Evolutionary conservation across 2,329 filamentous ascomycete genomes (phyloP).

Genomic region (Reticulascus tulasneorum): DNA sequence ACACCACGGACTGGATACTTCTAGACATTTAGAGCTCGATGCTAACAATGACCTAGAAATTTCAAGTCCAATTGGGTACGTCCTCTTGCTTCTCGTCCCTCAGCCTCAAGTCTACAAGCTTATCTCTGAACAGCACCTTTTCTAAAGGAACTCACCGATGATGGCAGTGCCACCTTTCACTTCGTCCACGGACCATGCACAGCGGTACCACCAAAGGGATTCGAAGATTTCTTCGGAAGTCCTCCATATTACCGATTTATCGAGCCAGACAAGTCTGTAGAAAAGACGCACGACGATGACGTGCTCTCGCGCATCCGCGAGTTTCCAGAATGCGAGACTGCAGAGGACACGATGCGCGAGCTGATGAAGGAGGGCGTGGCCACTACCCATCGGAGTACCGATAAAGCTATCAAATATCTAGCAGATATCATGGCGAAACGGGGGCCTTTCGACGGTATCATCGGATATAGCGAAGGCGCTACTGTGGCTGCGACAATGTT

Average conservation of each 20-base stretch:
- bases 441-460: constrained; percentile 47
- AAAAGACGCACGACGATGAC: constrained; percentile 37
- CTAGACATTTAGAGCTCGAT: constrained; percentile 6
- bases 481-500: constrained; percentile 50
- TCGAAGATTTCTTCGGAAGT: constrained; percentile 53
- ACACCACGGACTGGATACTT: constrained; percentile 5
- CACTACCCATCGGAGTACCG: constrained; percentile 33
- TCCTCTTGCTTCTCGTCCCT: constrained; percentile 3
- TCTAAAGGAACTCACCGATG: constrained; percentile 41
- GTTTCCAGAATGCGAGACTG: constrained; percentile 46
- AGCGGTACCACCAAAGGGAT: constrained; percentile 47
- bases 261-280: constrained; percentile 42
- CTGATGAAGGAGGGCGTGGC: constrained; percentile 38
- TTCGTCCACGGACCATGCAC: constrained; percentile 49
- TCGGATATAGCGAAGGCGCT: constrained; percentile 60
- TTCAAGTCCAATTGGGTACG: constrained; percentile 49
- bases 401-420: constrained; percentile 36
- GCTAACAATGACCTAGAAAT: constrained; percentile 38
- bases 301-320: constrained; percentile 49
- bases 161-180: constrained; percentile 43
- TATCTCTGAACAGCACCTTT: constrained; percentile 39
- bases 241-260: constrained; percentile 55
- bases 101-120: constrained; percentile 15
- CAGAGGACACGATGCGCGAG: constrained; percentile 53
- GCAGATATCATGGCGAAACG: constrained; percentile 41